Conservation (phyloP, 352 stramenopile species). For the Pythium phragmitis region DNA sequence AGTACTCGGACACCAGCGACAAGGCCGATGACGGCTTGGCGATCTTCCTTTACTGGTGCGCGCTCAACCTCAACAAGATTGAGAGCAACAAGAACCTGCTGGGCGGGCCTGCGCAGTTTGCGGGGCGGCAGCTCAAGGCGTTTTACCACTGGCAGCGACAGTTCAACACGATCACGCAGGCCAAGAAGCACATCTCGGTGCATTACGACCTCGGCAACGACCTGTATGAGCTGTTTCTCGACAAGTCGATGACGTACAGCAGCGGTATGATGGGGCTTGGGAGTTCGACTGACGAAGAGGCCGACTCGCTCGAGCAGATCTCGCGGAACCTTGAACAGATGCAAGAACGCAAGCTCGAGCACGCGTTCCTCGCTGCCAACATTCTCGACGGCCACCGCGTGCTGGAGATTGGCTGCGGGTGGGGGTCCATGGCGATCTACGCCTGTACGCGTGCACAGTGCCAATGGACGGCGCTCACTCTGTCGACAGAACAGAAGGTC, state of each 20-base stretch:
- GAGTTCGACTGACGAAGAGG: slow-evolving; percentile 1
- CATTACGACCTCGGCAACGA: slow-evolving; percentile 38
- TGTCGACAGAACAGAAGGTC: slow-evolving; percentile 24
- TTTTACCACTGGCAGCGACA: slow-evolving; percentile 30
- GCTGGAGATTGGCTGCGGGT: slow-evolving; percentile 33
- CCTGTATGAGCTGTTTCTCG: slow-evolving; percentile 33
- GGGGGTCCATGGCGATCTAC: slow-evolving; percentile 33
- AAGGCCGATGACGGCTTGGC: slow-evolving; percentile 27
- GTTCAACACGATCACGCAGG: slow-evolving; percentile 33
- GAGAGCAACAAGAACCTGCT: slow-evolving; percentile 31
- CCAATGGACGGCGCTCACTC: slow-evolving; percentile 27
- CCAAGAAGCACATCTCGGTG: slow-evolving; percentile 34
- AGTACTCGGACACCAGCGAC: slow-evolving; percentile 6
- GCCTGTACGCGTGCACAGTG: slow-evolving; percentile 17
- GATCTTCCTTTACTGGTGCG: slow-evolving; percentile 30
- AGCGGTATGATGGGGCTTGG: slow-evolving; percentile 28
- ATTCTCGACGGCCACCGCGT: slow-evolving; percentile 30
- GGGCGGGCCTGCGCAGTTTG: slow-evolving; percentile 21
- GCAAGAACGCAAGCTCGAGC: slow-evolving; percentile 32
- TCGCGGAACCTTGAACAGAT: slow-evolving; percentile 24
- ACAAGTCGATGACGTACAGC: slow-evolving; percentile 37
- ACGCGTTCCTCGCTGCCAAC: slow-evolving; percentile 26
- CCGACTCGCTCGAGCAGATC: slow-evolving; percentile 23
- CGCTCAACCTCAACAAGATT: slow-evolving; percentile 30
- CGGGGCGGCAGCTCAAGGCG: slow-evolving; percentile 26